Evolutionary conservation across 148 eudicot genomes (phyloP).

Genomic region (Amaranthus cruentus): DNA sequence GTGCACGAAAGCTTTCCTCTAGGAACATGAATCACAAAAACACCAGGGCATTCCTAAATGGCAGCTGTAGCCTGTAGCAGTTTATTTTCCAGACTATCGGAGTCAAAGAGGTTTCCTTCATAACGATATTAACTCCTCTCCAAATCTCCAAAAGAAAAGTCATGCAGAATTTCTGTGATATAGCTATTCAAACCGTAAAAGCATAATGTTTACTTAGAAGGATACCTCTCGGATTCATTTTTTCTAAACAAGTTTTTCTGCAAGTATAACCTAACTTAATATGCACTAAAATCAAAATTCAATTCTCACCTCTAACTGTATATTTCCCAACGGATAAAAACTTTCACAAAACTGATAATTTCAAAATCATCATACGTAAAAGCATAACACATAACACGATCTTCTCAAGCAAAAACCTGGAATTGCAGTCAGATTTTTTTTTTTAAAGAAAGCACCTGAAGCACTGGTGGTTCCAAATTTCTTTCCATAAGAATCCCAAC

Average conservation of each 20-base stretch:
- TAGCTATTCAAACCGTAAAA: background rate
- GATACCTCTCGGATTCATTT: background rate
- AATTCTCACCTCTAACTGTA: background rate
- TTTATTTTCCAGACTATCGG: background rate
- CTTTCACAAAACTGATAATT: background rate
- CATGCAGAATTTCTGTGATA: background rate
- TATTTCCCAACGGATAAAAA: background rate
- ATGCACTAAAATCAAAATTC: background rate
- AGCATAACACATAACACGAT: background rate
- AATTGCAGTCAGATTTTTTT: background rate
- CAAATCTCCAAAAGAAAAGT: background rate
- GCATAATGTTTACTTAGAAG: no score
- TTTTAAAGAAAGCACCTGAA: conserved; percentile 50
- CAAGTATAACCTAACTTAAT: background rate
- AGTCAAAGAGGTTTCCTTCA: background rate
- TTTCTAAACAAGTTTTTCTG: background rate
- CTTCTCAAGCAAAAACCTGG: conserved; percentile 3
- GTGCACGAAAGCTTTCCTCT: background rate
- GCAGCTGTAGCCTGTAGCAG: no score
- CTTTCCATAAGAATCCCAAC: conserved; percentile 64
- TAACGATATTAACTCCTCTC: background rate
- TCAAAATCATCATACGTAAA: background rate
- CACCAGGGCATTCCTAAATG: background rate
- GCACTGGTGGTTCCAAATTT: conserved; percentile 53
- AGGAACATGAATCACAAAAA: background rate